phyloP scores from a whole-genome alignment of 176 grass and related monocot species.

The Aegilops sharonensis region DNA sequence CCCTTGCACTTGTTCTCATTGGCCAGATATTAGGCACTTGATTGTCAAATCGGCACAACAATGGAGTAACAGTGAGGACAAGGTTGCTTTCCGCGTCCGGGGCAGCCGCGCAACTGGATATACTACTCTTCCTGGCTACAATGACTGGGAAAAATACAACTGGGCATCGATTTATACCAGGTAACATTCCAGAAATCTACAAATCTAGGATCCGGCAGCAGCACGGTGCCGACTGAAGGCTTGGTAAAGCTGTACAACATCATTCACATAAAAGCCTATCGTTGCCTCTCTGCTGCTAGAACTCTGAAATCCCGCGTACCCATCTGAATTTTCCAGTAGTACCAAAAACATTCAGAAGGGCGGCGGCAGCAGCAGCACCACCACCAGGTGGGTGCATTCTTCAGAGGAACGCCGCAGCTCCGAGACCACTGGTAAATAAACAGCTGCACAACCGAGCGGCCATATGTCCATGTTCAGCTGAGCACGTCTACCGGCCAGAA shows the following conservation, averaged over 20 bases:
- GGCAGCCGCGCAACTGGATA: no score
- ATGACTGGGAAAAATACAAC: neutral
- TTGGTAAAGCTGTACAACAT: constrained; percentile 16
- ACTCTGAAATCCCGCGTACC: neutral
- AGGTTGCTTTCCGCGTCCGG: no score
- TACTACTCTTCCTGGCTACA: no score
- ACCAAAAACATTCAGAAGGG: neutral
- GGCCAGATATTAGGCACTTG: neutral
- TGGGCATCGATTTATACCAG: neutral
- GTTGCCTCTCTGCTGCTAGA: neutral
- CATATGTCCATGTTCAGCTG: constrained; percentile 10
- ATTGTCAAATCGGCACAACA: neutral
- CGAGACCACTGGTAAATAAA: no score
- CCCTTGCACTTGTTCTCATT: neutral
- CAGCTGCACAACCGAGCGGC: neutral
- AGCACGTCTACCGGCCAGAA: constrained; percentile 74
- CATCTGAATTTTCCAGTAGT: neutral
- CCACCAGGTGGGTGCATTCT: neutral
- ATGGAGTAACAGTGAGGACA: neutral
- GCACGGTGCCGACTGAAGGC: neutral
- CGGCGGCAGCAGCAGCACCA: neutral
- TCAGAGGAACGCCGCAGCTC: constrained; percentile 11
- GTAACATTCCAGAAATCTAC: neutral
- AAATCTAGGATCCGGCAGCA: neutral
- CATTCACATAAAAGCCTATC: neutral